Percentiles rank a stretch among this genome's conserved stretches.
These are phyloP conservation scores for Cucurbita ficifolia DNA, from an alignment of 306 rosid genomes.

Conservation along the genomic window DNA sequence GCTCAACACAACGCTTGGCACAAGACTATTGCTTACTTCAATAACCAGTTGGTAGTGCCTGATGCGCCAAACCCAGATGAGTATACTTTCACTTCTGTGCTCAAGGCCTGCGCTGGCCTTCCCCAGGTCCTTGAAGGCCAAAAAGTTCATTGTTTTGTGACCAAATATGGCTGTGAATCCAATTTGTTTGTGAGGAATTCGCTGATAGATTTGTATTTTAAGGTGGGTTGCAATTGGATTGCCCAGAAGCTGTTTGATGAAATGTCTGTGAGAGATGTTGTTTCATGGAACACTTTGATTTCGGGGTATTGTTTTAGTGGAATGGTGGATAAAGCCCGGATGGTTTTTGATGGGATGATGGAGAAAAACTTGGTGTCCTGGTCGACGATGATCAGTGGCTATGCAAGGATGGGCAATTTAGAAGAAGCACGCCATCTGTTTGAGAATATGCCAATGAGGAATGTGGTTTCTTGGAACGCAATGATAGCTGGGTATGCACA, in stretches of 20 bases:
- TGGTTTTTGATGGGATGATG: conserved; percentile 18
- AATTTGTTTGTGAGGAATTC: conserved; percentile 24
- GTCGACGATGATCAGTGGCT: conserved; percentile 28
- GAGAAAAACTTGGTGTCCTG: conserved; percentile 22
- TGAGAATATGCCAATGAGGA: conserved; percentile 19
- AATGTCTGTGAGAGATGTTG: conserved; percentile 19
- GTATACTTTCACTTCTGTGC: conserved; percentile 29
- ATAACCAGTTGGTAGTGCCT: conserved; percentile 5
- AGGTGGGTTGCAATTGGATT: conserved; percentile 8
- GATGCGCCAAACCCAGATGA: conserved; percentile 25
- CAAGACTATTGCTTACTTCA: conserved; percentile 14
- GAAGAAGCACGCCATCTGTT: conserved; percentile 14
- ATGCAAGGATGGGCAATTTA: conserved; percentile 15
- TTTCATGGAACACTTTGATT: conserved; percentile 29
- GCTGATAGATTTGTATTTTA: conserved; percentile 21
- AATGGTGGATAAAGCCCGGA: conserved; percentile 9
- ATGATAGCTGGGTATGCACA: conserved; percentile 24
- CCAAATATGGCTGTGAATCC: conserved; percentile 26
- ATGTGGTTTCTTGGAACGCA: conserved; percentile 24
- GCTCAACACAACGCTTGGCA: conserved; percentile 30
- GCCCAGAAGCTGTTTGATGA: conserved; percentile 24
- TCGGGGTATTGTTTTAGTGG: conserved; percentile 24
- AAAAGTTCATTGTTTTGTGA: conserved; percentile 21
- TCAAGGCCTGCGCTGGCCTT: conserved; percentile 36
- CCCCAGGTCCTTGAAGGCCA: conserved; percentile 16